A percentile compares a stretch with the other conserved stretches of the same genome.
Evolutionary conservation across 192 early-diverging fungal genomes (phyloP).

Genomic region (Diversispora eburnea): DNA sequence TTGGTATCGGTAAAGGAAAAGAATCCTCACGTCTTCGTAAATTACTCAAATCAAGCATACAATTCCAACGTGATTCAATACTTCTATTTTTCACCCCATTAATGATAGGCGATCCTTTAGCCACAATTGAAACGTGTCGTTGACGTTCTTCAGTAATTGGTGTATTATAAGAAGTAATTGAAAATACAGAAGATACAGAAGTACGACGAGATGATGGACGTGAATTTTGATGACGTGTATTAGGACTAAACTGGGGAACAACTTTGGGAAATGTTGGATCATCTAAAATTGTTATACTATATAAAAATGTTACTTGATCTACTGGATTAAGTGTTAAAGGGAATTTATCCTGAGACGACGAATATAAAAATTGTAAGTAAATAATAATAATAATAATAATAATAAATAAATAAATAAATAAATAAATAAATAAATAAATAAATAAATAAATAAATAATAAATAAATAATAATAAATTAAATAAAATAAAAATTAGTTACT

Average conservation of each 20-base stretch:
- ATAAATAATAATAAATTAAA: no score
- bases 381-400: no score
- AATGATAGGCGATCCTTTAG: constrained; percentile 47
- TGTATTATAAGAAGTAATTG: background rate
- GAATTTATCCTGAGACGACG: constrained; percentile 32
- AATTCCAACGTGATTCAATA: constrained; percentile 61
- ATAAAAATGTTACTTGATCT: constrained; percentile 56
- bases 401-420: no score
- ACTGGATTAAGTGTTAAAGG: constrained; percentile 46
- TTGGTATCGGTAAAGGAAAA: background rate
- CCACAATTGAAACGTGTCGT: constrained; percentile 51
- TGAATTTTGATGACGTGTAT: background rate
- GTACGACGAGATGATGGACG: constrained; percentile 11
- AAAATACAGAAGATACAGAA: constrained; percentile 24
- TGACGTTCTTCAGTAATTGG: constrained; percentile 32
- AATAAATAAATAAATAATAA: no score
- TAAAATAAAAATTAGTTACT: constrained; percentile 13
- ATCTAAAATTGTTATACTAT: constrained; percentile 52
- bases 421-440: no score
- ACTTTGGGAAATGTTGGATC: constrained; percentile 34
- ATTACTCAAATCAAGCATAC: constrained; percentile 51
- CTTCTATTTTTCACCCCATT: constrained; percentile 41
- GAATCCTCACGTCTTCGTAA: constrained; percentile 36
- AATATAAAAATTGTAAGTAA: constrained; percentile 5
- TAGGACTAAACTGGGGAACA: constrained; percentile 3